Base-by-base conservation (phyloP, 495 filamentous ascomycete genomes). In the Penicillium herquei region DNA sequence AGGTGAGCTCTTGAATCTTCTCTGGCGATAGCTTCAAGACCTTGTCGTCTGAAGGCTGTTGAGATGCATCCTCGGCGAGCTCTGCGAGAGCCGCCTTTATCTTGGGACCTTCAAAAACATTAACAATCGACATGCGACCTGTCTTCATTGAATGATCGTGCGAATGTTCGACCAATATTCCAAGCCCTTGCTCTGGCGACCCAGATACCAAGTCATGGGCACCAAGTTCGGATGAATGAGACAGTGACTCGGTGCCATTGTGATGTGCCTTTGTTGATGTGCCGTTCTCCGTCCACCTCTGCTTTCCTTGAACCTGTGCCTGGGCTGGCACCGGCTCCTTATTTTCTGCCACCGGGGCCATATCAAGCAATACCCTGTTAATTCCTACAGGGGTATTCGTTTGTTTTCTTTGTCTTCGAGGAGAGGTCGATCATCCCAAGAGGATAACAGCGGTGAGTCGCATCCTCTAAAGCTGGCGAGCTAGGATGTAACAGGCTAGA, bases 1-100 rank as follows among this genome's bases (percentile, higher is more conserved):
- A 81, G 21, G 78, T 81, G 31, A 84, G 71, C 51, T 81, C 80
- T 51, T 82, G 72, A 34, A 83, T 81, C 59, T 82, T 77, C 42
- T 72, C 70, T 16, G 78, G 73, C 6, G 79, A 79, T 34, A 84
- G 55, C 49, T 80, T 84, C 57, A 79, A 59, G n/a, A 80, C 65
- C 30, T 73, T 73, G 13, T 75, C 70, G 16, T 63, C 59, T 2
- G 55, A 10, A 6, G 60, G 26, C n/a, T 41, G 44, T 12, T 46
- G 52, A 9, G 54, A 46, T 7, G 55, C 43, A 33, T 61, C 65
- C 10, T 57, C 51, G 9, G 59, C 46, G 6, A 68, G 26, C 12
- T 63, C 63, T 21, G 63, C 57, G 34, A 68, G 39, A 26, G 59
- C 57, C 12, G 59, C 55, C 18, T 63, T 63, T n/a, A 54, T 39